These are phyloP conservation scores for Phaffomyces opuntiae DNA, from an alignment of 805 yeast genomes.

Conservation along the genomic window DNA sequence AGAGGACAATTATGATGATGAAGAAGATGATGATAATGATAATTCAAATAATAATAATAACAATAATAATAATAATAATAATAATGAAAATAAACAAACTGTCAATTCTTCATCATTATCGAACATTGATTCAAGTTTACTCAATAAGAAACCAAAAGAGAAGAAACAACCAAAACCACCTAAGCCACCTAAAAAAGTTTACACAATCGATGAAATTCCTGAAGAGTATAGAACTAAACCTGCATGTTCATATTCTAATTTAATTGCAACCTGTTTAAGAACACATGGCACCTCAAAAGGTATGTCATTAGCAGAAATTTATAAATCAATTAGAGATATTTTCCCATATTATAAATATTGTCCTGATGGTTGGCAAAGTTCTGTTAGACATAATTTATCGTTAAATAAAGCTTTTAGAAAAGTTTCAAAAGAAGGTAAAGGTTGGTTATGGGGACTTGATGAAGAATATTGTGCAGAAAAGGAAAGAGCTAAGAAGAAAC, in stretches of 20 bases:
- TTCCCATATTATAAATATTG: conserved; percentile 92
- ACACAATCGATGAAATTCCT: conserved; percentile 80
- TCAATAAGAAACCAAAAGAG: conserved; percentile 32
- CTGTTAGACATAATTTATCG: conserved; percentile 84
- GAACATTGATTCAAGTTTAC: not conserved
- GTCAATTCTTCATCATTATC: too few relatives aligned
- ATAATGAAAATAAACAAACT: too few relatives aligned
- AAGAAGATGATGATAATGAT: not conserved
- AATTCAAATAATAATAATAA: too few relatives aligned
- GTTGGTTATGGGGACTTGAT: conserved; percentile 93
- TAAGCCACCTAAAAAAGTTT: conserved; percentile 53
- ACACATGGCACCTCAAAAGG: conserved; percentile 63
- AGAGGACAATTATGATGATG: not conserved
- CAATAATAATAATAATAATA: too few relatives aligned
- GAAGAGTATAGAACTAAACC: conserved; percentile 84
- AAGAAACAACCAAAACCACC: conserved; percentile 46
- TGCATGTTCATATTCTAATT: conserved; percentile 66
- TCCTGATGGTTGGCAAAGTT: conserved; percentile 96
- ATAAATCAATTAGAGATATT: conserved; percentile 76
- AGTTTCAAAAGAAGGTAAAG: conserved; percentile 81
- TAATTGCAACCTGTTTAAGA: conserved; percentile 74
- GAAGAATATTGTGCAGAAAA: conserved; percentile 77
- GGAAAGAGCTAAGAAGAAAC: conserved; percentile 65
- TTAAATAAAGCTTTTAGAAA: conserved; percentile 80
- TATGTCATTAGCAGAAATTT: conserved; percentile 76